Percentiles rank a stretch among this genome's conserved stretches.
These are phyloP conservation scores for Hericium rajendrae DNA, from an alignment of 768 basidiomycete genomes.

Conservation along the genomic window DNA sequence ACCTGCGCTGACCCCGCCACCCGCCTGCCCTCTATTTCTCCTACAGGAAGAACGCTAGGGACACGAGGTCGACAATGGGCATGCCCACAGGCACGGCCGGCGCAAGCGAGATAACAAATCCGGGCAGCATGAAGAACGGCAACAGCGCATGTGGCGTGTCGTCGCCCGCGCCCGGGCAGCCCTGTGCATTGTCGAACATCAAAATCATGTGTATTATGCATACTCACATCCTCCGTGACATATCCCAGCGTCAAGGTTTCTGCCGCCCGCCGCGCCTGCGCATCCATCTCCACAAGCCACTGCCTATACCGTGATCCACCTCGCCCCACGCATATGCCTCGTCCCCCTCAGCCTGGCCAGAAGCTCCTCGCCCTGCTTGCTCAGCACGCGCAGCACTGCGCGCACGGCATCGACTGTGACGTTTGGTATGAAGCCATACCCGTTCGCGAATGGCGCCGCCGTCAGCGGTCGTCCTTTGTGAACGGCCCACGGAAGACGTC, in stretches of 20 bases:
- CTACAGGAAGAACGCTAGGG: too few relatives aligned
- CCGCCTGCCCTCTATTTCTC: too few relatives aligned
- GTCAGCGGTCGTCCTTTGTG: conserved; percentile 73
- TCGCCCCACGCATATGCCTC: conserved; percentile 28
- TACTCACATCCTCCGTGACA: neutral
- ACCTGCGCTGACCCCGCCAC: too few relatives aligned
- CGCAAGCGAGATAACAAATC: too few relatives aligned
- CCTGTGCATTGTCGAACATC: neutral
- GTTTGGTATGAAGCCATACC: conserved; percentile 52
- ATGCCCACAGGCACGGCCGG: neutral
- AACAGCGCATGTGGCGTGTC: neutral
- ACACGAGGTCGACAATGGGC: neutral
- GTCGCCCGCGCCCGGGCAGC: neutral
- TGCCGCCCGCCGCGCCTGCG: neutral
- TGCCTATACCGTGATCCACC: neutral
- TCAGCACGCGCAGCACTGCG: conserved; percentile 39
- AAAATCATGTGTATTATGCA: neutral
- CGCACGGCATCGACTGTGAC: conserved; percentile 42
- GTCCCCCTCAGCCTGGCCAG: conserved; percentile 2
- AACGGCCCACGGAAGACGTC: conserved; percentile 64
- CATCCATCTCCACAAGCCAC: neutral
- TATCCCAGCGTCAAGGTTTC: neutral
- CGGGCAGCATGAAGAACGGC: neutral
- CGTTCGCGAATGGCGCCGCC: conserved; percentile 56
- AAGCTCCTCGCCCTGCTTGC: conserved; percentile 29